Conservation (phyloP, 768 basidiomycete genomes). For the Kondoa malvinella region DNA sequence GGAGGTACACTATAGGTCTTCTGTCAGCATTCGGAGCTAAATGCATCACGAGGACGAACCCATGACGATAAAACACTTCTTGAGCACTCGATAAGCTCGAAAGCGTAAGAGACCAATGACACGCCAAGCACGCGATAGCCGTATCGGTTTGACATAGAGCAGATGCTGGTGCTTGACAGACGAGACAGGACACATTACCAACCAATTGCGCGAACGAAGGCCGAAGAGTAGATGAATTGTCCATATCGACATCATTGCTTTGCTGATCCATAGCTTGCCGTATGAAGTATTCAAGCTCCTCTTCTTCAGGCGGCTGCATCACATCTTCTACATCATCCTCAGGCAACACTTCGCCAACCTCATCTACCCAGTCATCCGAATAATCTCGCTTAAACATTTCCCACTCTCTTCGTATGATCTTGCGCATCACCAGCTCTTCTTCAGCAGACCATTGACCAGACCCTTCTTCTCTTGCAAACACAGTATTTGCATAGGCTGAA, state of each 20-base stretch:
- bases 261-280: neutral
- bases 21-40: neutral
- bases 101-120: neutral
- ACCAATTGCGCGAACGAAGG: neutral
- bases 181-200: neutral
- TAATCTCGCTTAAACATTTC: neutral
- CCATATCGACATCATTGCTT: neutral
- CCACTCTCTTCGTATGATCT: neutral
- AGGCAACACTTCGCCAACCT: neutral
- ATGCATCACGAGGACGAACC: neutral
- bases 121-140: neutral
- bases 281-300: neutral
- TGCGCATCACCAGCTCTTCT: neutral
- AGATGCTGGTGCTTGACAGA: neutral
- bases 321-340: neutral
- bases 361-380: neutral
- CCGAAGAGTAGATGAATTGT: neutral
- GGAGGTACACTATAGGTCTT: neutral
- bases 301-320: neutral
- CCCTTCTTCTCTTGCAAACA: constrained; percentile 4
- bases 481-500: neutral
- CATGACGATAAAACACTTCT: neutral
- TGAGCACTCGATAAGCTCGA: neutral
- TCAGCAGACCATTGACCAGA: constrained; percentile 5
- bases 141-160: neutral